Percentiles rank a stretch among this genome's conserved stretches.
Conservation (phyloP, 306 rosid species). For the Potentilla sterilis region DNA sequence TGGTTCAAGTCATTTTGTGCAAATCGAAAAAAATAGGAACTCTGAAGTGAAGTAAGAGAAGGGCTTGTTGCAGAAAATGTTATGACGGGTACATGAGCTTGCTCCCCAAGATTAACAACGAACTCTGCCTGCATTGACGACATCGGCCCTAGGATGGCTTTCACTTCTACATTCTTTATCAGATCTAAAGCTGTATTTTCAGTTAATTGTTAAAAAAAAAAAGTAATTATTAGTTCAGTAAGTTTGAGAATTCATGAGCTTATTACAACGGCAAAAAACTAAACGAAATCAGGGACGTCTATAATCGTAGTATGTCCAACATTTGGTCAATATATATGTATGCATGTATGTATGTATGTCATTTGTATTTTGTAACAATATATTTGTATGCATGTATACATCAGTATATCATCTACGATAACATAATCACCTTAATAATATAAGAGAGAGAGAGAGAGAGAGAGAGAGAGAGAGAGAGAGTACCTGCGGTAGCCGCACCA, state of each 20-base stretch:
- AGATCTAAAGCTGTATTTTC: neutral
- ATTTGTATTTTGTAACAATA: too few species aligned
- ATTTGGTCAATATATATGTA: neutral
- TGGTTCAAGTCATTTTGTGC: neutral
- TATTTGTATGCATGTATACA: too few species aligned
- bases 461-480: neutral
- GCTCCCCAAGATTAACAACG: neutral
- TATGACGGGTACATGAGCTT: neutral
- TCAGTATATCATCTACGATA: too few species aligned
- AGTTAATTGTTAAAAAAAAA: neutral
- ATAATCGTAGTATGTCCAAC: neutral
- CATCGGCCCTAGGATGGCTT: neutral
- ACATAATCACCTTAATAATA: too few species aligned
- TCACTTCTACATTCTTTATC: constrained; percentile 1
- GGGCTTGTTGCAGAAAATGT: constrained; percentile 4
- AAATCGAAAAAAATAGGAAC: neutral
- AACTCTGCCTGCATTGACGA: neutral
- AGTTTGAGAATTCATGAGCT: neutral
- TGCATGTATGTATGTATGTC: too few species aligned
- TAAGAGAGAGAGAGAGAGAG: neutral
- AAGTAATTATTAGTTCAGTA: neutral
- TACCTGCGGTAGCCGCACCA: constrained; percentile 20
- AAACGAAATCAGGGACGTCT: neutral
- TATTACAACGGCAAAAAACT: neutral
- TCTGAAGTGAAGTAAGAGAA: neutral